These are phyloP conservation scores for Kewa caespitosa DNA, from an alignment of 179 eudicot species.

Conservation along the genomic window DNA sequence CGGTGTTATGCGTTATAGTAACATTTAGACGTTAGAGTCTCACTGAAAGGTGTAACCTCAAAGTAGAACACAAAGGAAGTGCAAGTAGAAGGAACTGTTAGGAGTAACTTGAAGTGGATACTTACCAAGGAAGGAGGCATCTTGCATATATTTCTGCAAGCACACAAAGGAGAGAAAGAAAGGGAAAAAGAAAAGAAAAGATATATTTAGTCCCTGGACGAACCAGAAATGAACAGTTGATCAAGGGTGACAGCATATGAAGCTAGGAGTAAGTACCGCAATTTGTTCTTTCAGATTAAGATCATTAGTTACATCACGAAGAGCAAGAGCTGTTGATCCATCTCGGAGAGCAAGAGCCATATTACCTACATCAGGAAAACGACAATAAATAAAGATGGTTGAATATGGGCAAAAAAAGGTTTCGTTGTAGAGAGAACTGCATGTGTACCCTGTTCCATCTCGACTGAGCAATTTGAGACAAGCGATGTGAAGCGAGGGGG, in stretches of 20 bases:
- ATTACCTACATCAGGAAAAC: slow-evolving; percentile 18
- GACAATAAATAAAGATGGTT: slow-evolving; percentile 8
- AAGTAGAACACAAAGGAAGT: background rate
- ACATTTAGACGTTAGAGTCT: background rate
- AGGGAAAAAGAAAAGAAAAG: too few species aligned
- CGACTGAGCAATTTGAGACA: slow-evolving; percentile 53
- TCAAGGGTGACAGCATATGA: background rate
- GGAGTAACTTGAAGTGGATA: background rate
- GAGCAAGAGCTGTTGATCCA: slow-evolving; percentile 36
- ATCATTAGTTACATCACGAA: slow-evolving; percentile 28
- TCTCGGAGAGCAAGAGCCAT: slow-evolving; percentile 35
- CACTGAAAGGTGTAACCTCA: background rate
- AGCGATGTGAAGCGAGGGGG: slow-evolving; percentile 80
- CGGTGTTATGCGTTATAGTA: too few species aligned
- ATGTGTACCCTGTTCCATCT: slow-evolving; percentile 42
- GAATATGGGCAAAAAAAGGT: slow-evolving; percentile 11
- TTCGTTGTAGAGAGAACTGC: background rate
- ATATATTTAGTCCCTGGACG: background rate
- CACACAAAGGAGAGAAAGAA: slow-evolving; percentile 5
- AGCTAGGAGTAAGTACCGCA: slow-evolving; percentile 40
- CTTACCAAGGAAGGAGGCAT: slow-evolving; percentile 78
- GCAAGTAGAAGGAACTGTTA: background rate
- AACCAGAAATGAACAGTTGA: background rate
- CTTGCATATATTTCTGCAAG: slow-evolving; percentile 70
- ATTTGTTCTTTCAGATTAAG: slow-evolving; percentile 52